These are phyloP conservation scores for Rhytidiadelphus loreus DNA, from an alignment of 225 moss, liverwort and hornwort genomes.

Conservation along the genomic window DNA sequence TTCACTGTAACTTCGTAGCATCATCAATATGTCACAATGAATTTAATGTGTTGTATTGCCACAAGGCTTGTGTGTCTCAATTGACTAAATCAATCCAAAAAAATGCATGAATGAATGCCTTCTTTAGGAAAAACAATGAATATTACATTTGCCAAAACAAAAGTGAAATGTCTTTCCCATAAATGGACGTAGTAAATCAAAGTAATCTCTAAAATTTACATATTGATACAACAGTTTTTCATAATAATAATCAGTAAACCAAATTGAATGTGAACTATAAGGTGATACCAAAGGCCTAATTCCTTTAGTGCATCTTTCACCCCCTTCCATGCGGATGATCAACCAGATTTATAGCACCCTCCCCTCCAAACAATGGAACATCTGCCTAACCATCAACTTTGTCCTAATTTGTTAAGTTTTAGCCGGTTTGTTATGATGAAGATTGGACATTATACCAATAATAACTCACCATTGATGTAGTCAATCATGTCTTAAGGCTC, in stretches of 20 bases:
- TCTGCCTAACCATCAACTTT: not conserved
- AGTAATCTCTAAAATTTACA: too few species aligned
- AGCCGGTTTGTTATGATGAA: too few species aligned
- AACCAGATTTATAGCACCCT: accelerated
- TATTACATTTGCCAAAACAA: not conserved
- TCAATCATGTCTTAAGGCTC: too few species aligned
- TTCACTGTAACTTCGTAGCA: not conserved
- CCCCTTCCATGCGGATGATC: not conserved
- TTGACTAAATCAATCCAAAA: not conserved
- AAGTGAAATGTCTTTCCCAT: not conserved
- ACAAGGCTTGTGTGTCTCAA: not conserved
- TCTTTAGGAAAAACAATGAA: not conserved
- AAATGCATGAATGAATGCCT: not conserved
- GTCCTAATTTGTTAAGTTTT: not conserved
- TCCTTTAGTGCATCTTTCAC: not conserved
- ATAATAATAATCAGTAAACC: not conserved
- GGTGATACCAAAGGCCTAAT: not conserved
- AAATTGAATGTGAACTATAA: not conserved
- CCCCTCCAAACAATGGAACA: too few species aligned
- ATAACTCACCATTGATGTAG: too few species aligned
- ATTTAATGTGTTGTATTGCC: not conserved
- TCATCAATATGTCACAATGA: not conserved
- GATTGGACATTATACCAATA: too few species aligned
- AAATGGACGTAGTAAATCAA: not conserved
- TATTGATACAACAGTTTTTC: not conserved